Percentiles rank a stretch among this genome's conserved stretches.
Evolutionary conservation across 73 alveolate species (phyloP).

Genomic region (Paramecium bursaria): DNA sequence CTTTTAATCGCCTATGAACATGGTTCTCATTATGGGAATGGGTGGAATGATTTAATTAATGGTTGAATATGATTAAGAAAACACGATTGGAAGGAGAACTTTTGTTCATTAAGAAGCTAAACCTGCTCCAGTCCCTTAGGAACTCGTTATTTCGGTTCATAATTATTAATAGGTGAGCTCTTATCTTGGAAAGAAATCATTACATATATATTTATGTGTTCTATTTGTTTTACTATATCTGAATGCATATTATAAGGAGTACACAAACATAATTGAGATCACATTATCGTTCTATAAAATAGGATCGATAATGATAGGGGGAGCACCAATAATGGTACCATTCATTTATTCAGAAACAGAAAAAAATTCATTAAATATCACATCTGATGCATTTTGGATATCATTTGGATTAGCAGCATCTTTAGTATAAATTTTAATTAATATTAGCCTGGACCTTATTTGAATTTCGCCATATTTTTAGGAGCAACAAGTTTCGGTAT

Average conservation of each 20-base stretch:
- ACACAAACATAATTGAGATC: slow-evolving; percentile 1
- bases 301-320: slow-evolving; percentile 52
- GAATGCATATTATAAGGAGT: not conserved
- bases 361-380: slow-evolving; percentile 17
- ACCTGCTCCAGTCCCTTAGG: not conserved
- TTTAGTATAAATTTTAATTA: too few relatives aligned
- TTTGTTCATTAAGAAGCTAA: not conserved
- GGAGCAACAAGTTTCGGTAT: slow-evolving; percentile 38
- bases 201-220: too few relatives aligned
- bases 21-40: slow-evolving; percentile 26
- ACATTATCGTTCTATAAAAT: slow-evolving; percentile 33
- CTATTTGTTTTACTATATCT: slow-evolving; percentile 4
- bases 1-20: not conserved
- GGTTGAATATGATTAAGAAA: slow-evolving; percentile 52
- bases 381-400: slow-evolving; percentile 46
- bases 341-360: slow-evolving; percentile 50
- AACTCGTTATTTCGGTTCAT: not conserved
- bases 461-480: slow-evolving; percentile 43
- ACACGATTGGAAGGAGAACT: slow-evolving; percentile 26
- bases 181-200: slow-evolving; percentile 24
- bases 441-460: slow-evolving; percentile 58
- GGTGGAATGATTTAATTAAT: slow-evolving; percentile 17
- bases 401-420: slow-evolving; percentile 51
- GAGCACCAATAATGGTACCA: slow-evolving; percentile 39
- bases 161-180: slow-evolving; percentile 20